phyloP scores from a whole-genome alignment of 257 asterid genomes.

The Ehretia macrophylla region DNA sequence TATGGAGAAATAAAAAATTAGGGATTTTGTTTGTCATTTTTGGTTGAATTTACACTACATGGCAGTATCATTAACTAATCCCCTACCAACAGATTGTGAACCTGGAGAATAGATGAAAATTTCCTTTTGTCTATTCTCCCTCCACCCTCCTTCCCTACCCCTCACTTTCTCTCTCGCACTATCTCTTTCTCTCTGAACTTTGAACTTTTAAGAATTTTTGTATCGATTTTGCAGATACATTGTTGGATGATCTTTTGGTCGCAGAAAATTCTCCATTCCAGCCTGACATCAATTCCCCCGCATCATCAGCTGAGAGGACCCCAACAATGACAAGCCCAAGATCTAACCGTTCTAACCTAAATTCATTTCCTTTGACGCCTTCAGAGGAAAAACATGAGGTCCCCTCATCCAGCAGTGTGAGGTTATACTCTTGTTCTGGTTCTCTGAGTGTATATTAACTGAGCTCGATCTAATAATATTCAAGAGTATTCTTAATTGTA shows the following conservation, averaged over 20 bases:
- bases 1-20: too few relatives aligned
- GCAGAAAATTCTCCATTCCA: slow-evolving; percentile 87
- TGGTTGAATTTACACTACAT: too few relatives aligned
- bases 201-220: neutral
- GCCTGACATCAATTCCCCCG: slow-evolving; percentile 49
- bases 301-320: slow-evolving; percentile 46
- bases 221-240: slow-evolving; percentile 47
- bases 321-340: slow-evolving; percentile 50
- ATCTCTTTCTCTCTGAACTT: too few relatives aligned
- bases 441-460: slow-evolving; percentile 10
- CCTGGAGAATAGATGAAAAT: too few relatives aligned
- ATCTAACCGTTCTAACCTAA: slow-evolving; percentile 30
- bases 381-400: slow-evolving; percentile 57
- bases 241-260: slow-evolving; percentile 80
- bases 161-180: too few relatives aligned
- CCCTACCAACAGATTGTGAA: too few relatives aligned
- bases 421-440: slow-evolving; percentile 40
- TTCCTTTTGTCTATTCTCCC: too few relatives aligned
- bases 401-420: slow-evolving; percentile 45
- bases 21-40: too few relatives aligned
- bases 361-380: slow-evolving; percentile 35
- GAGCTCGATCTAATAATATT: slow-evolving; percentile 7
- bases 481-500: slow-evolving; percentile 2
- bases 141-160: too few relatives aligned
- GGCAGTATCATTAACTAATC: too few relatives aligned